Percentiles rank a stretch among this genome's conserved stretches.
These are phyloP conservation scores for Senna siamea DNA, from an alignment of 306 rosid genomes.

Conservation along the genomic window DNA sequence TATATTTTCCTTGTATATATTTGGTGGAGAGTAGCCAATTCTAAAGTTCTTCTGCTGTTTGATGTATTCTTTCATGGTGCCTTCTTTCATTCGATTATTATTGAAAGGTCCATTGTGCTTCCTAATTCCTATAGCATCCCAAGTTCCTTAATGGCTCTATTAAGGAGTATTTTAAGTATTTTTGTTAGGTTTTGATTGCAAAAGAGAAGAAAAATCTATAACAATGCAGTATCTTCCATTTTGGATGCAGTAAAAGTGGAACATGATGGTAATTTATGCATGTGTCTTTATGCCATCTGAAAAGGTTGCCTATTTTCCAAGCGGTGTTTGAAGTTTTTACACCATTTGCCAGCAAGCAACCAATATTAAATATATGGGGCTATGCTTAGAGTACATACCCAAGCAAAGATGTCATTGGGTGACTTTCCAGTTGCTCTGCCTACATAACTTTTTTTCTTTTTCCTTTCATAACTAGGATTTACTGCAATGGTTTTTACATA, in stretches of 20 bases:
- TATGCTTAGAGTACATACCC: conserved; percentile 33
- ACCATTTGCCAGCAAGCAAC: conserved; percentile 76
- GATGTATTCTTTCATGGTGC: conserved; percentile 23
- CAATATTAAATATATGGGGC: conserved; percentile 43
- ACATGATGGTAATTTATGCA: neutral
- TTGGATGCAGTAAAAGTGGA: neutral
- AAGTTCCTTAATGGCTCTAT: neutral
- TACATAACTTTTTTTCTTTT: neutral
- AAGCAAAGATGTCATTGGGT: conserved; percentile 38
- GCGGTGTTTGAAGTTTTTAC: conserved; percentile 51
- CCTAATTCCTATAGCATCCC: conserved; percentile 3
- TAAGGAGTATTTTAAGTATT: neutral
- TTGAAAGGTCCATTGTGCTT: conserved; percentile 18
- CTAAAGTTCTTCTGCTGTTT: neutral
- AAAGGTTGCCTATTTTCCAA: conserved; percentile 65
- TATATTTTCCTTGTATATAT: neutral
- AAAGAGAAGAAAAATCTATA: neutral
- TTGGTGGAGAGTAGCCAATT: neutral
- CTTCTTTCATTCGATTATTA: conserved; percentile 16
- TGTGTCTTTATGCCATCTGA: conserved; percentile 27
- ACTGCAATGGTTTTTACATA: conserved; percentile 29
- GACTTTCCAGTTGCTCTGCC: conserved; percentile 40
- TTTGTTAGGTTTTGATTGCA: conserved; percentile 22
- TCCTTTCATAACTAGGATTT: neutral
- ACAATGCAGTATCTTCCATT: conserved; percentile 15